Conservation (phyloP, 2,329 filamentous ascomycete genomes). For the Cladosporium austrohemisphaericum region DNA sequence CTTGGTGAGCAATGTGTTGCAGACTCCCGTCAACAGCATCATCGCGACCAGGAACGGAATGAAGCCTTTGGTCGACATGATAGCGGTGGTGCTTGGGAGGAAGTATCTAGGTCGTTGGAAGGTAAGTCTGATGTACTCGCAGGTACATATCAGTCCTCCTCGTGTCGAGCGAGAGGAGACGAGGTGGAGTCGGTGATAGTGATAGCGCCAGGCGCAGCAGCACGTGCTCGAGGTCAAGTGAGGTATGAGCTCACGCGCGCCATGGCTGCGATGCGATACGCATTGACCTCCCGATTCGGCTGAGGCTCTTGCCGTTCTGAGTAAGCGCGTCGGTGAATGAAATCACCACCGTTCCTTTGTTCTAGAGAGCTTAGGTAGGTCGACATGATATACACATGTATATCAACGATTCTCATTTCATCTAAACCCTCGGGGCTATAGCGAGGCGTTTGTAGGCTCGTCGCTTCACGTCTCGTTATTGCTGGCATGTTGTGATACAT, state of each 20-base stretch:
- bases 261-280: not conserved
- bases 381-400: too few relatives aligned
- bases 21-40: constrained; percentile 95
- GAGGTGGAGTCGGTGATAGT: not conserved
- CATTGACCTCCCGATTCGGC: constrained; percentile 12
- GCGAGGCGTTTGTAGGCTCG: too few relatives aligned
- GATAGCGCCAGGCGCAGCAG: constrained; percentile 1
- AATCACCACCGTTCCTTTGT: not conserved
- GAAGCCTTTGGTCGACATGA: constrained; percentile 64
- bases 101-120: not conserved
- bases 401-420: too few relatives aligned
- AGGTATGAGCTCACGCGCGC: constrained; percentile 13
- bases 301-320: not conserved
- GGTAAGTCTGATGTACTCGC: not conserved
- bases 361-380: not conserved
- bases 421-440: too few relatives aligned
- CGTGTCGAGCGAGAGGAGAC: not conserved
- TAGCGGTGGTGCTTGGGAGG: constrained; percentile 5
- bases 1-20: constrained; percentile 95
- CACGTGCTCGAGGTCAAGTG: constrained; percentile 9
- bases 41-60: constrained; percentile 86
- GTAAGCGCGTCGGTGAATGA: not conserved
- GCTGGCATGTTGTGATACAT: too few relatives aligned
- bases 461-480: too few relatives aligned
- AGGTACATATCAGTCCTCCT: constrained; percentile 3